Evolutionary conservation across 148 eudicot species (phyloP).

Genomic region (Hydrangea macrophylla): DNA sequence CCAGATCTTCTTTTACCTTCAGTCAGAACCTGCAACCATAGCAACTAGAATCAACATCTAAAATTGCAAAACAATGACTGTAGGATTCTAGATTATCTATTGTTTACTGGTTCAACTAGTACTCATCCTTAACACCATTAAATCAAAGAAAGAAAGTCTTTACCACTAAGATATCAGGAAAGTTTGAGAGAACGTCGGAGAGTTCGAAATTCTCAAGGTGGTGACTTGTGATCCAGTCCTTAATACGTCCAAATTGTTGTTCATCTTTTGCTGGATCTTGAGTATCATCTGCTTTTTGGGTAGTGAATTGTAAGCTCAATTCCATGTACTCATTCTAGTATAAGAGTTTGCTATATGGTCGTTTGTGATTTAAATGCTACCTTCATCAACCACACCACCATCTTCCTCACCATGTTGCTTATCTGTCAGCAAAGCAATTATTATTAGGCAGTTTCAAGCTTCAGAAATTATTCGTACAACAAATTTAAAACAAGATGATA

Average conservation of each 20-base stretch:
- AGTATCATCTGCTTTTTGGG: slow-evolving; percentile 59
- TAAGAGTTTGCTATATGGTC: neutral
- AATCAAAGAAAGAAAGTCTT: slow-evolving; percentile 5
- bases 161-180: slow-evolving; percentile 85
- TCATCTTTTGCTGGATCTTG: slow-evolving; percentile 88
- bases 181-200: slow-evolving; percentile 68
- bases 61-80: neutral
- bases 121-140: neutral
- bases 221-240: slow-evolving; percentile 72
- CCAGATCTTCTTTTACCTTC: slow-evolving; percentile 54
- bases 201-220: slow-evolving; percentile 60
- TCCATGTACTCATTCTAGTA: neutral
- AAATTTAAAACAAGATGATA: neutral
- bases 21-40: slow-evolving; percentile 64
- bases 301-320: neutral
- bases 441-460: slow-evolving; percentile 3
- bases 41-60: neutral
- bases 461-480: neutral
- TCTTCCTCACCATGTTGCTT: slow-evolving; percentile 38
- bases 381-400: slow-evolving; percentile 40
- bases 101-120: neutral
- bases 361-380: slow-evolving; percentile 18
- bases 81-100: neutral
- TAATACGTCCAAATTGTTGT: slow-evolving; percentile 64
- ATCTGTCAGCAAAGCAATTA: slow-evolving; percentile 27